Evolutionary conservation across 2,329 filamentous ascomycete genomes (phyloP).

Genomic region (Macrophomina pseudophaseolina): DNA sequence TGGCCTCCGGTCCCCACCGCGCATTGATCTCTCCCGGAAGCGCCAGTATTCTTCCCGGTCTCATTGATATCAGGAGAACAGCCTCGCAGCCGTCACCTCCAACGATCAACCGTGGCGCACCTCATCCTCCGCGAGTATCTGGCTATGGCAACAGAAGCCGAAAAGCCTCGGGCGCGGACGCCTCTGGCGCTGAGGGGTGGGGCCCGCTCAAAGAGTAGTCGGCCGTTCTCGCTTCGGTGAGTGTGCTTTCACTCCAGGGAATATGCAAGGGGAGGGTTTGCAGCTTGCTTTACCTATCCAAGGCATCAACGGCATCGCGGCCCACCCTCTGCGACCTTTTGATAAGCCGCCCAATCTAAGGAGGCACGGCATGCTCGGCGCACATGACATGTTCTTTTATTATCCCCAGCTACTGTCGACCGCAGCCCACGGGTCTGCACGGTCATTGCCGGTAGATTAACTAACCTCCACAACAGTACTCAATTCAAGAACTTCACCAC

Average conservation of each 20-base stretch:
- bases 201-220: conserved; percentile 17
- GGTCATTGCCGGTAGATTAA: not conserved
- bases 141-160: conserved; percentile 22
- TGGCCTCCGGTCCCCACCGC: not conserved
- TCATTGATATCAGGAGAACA: not conserved
- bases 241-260: not conserved
- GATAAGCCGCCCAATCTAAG: not conserved
- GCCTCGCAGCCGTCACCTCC: not conserved
- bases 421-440: no score
- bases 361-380: not conserved
- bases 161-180: conserved; percentile 13
- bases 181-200: conserved; percentile 17
- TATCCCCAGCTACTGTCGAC: no score
- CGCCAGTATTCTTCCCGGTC: not conserved
- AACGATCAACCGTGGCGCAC: not conserved
- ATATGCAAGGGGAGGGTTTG: conserved; percentile 19
- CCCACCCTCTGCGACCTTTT: not conserved
- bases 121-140: not conserved
- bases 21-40: not conserved
- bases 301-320: not conserved
- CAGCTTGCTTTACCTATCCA: not conserved
- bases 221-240: conserved; percentile 27
- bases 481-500: conserved; percentile 49
- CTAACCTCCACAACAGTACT: conserved; percentile 36
- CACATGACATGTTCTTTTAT: no score